A percentile compares a stretch with the other conserved stretches of the same genome.
Evolutionary conservation across 768 basidiomycete species (phyloP).

Genomic region (Hypholoma fasciculare): DNA sequence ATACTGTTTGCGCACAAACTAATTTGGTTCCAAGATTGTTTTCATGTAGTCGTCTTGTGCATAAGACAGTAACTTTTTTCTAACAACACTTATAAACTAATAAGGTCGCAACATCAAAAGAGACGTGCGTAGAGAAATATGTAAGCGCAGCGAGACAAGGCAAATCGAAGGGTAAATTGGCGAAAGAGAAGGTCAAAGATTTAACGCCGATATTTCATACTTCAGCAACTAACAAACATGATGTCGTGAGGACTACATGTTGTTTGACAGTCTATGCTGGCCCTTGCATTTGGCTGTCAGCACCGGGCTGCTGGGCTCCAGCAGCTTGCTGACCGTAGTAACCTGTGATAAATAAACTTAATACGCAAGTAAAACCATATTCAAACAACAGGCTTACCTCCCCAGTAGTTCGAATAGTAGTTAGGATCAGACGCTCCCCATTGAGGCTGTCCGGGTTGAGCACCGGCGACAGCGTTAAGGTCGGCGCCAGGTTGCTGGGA

Average conservation of each 20-base stretch:
- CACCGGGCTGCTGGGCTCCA: conserved; percentile 51
- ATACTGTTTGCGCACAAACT: too few relatives aligned
- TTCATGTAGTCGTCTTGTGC: conserved; percentile 22
- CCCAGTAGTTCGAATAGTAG: conserved; percentile 85
- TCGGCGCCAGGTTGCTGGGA: conserved; percentile 60
- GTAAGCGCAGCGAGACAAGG: conserved; percentile 9
- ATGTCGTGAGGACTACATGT: not conserved
- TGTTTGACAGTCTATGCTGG: conserved; percentile 33
- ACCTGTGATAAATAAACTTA: conserved; percentile 38
- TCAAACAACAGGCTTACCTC: conserved; percentile 49
- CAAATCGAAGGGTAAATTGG: conserved; percentile 18
- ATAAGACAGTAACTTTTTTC: not conserved
- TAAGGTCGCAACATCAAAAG: conserved; percentile 1
- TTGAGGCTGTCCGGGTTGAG: conserved; percentile 67
- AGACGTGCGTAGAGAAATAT: conserved; percentile 11
- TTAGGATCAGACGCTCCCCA: conserved; percentile 77
- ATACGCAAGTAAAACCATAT: not conserved
- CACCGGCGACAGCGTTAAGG: conserved; percentile 47
- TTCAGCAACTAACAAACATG: conserved; percentile 3
- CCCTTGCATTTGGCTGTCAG: conserved; percentile 56
- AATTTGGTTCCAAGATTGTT: conserved; percentile 12
- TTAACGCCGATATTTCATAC: conserved; percentile 15
- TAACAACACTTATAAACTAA: not conserved
- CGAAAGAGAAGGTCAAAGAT: conserved; percentile 1
- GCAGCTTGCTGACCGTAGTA: conserved; percentile 79